A percentile compares a stretch with the other conserved stretches of the same genome.
Evolutionary conservation across 2,329 filamentous ascomycete genomes (phyloP).

Genomic region (Chaetomiaceae sp.): DNA sequence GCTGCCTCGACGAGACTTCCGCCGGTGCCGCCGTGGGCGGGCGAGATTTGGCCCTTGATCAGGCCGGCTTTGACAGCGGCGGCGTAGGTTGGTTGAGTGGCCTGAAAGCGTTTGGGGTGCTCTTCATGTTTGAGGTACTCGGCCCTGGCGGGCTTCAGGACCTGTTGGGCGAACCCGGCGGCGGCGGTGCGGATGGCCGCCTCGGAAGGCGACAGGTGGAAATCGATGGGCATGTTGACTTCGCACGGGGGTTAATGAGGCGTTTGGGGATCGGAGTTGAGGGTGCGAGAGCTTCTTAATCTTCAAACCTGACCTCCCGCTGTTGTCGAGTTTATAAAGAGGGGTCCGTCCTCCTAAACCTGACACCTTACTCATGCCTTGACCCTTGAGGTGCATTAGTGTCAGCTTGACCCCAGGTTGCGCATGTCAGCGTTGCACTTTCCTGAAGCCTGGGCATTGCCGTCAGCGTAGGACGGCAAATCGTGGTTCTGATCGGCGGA

Average conservation of each 20-base stretch:
- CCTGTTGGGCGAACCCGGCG: slow-evolving; percentile 22
- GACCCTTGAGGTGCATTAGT: too few species aligned
- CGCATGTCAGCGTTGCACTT: too few species aligned
- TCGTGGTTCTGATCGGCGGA: too few species aligned
- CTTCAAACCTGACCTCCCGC: too few species aligned
- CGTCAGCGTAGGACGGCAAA: too few species aligned
- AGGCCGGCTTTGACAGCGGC: slow-evolving; percentile 41
- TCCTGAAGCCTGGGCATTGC: too few species aligned
- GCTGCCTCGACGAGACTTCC: slow-evolving; percentile 44
- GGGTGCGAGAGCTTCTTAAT: too few species aligned
- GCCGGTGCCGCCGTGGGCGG: slow-evolving; percentile 42
- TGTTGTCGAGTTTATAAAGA: too few species aligned
- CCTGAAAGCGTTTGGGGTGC: slow-evolving; percentile 40
- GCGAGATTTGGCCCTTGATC: slow-evolving; percentile 45
- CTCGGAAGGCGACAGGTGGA: slow-evolving; percentile 24
- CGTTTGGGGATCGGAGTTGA: neutral
- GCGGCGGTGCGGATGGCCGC: slow-evolving; percentile 23
- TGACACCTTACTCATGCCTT: too few species aligned
- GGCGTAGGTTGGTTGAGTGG: slow-evolving; percentile 43
- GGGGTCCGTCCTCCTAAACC: too few species aligned
- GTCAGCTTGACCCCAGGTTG: too few species aligned
- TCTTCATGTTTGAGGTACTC: slow-evolving; percentile 20
- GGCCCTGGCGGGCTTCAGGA: slow-evolving; percentile 24
- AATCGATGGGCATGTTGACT: slow-evolving; percentile 24
- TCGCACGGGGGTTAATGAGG: neutral